Base-by-base conservation (phyloP, 2,329 filamentous ascomycete species). In the Dactylellina parvicollis region DNA sequence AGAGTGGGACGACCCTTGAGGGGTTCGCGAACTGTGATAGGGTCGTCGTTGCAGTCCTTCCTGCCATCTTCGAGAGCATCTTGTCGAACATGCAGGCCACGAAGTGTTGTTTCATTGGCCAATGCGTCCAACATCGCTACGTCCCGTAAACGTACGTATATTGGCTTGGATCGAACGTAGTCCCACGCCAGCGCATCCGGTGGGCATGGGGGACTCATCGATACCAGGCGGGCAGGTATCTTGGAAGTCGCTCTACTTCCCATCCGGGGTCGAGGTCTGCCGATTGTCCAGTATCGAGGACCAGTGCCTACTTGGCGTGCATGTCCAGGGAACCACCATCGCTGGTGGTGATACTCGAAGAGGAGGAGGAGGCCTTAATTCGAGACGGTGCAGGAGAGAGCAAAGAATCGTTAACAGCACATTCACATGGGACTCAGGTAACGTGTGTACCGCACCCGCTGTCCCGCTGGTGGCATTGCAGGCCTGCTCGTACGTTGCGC, bases 1-100 rank as follows among this genome's bases (percentile, higher is more conserved):
- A 73, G 60, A 73, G 69, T 73, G 69, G 69, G 69, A 73, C 69
- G 49, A 73, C 69, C 69, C 69, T 66, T 65, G 69, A 47, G 54
- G 55, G 56, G 54, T 66, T 66, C 54, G 69, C 38, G 60, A 46
- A 73, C 30, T 65, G 34, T 66, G 69, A 73, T 73, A 73, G 69
- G 69, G 54, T 65, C 60, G 61, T n/a, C 52, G 52, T 60, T 72
- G 50, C 59, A 46, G 44, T 40, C 52, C 40, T 57, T 65, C 47
- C 59, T 65, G 52, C 59, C 60, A 72, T 57, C 54, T 52, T 72
- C 42, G 57, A 72, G 47, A 65, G 67, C 60, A 61, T 66, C 69
- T 54, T 66, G 69, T 60, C 60, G 66, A 66, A 73, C 69, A 32
- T 73, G 69, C 69, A 73, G 69, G 69, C 69, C 69, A 73, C 69